Evolutionary conservation across 148 eudicot genomes (phyloP).

Genomic region (Chenopodium berlandieri): DNA sequence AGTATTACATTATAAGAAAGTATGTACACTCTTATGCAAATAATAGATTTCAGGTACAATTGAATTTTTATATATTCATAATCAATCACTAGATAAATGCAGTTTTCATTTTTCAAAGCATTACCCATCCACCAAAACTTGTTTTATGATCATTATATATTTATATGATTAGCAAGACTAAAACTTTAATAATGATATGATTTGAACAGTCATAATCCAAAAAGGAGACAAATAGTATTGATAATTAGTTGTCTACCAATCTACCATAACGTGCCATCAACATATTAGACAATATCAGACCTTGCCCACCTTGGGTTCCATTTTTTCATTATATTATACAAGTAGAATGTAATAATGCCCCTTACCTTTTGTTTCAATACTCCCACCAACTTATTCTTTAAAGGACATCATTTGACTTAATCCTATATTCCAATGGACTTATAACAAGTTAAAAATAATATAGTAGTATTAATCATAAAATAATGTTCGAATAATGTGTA

Average conservation of each 20-base stretch:
- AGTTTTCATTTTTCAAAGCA: not conserved
- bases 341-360: not conserved
- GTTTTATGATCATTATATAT: no score
- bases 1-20: not conserved
- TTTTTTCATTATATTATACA: no score
- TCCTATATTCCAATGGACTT: no score
- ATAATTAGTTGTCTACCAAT: no score
- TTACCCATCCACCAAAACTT: not conserved
- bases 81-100: no score
- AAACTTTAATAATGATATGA: not conserved
- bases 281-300: not conserved
- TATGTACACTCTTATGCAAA: not conserved
- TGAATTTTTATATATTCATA: no score
- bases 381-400: not conserved
- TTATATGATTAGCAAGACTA: no score
- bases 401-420: no score
- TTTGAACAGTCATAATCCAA: not conserved
- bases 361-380: not conserved
- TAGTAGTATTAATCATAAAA: no score
- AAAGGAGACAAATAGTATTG: not conserved
- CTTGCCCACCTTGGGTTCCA: not conserved
- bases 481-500: no score
- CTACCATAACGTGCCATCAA: not conserved
- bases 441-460: no score
- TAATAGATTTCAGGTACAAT: not conserved